phyloP scores from a whole-genome alignment of 1,139 yeast species.

The Diutina mesorugosa region DNA sequence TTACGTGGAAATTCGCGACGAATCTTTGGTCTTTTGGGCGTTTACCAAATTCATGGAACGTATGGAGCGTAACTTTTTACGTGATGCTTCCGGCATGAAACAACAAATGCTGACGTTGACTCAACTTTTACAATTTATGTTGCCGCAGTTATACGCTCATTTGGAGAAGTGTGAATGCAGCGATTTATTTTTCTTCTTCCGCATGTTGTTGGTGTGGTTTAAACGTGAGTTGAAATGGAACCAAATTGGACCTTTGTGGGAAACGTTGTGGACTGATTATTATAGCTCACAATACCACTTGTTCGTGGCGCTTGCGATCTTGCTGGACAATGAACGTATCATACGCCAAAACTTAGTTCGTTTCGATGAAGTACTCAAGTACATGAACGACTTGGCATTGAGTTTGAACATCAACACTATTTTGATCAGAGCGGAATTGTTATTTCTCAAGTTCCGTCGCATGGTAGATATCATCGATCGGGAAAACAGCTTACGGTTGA shows the following conservation, averaged over 20 bases:
- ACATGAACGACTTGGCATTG: constrained; percentile 81
- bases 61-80: constrained; percentile 87
- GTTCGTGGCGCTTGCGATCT: constrained; percentile 74
- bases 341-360: constrained; percentile 60
- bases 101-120: constrained; percentile 74
- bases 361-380: constrained; percentile 86
- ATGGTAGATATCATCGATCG: constrained; percentile 70
- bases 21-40: constrained; percentile 76
- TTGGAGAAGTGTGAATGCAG: constrained; percentile 79
- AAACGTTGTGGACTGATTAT: constrained; percentile 79
- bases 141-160: constrained; percentile 75
- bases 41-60: constrained; percentile 82
- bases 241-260: constrained; percentile 78
- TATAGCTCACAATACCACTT: constrained; percentile 78
- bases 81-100: constrained; percentile 90
- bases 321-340: constrained; percentile 75
- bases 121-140: constrained; percentile 76
- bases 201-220: constrained; percentile 92
- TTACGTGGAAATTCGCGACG: constrained; percentile 69
- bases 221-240: constrained; percentile 83
- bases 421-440: constrained; percentile 66
- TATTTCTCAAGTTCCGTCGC: constrained; percentile 68
- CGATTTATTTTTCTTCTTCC: constrained; percentile 82
- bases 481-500: constrained; percentile 20
- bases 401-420: constrained; percentile 62